Evolutionary conservation across 768 basidiomycete species (phyloP).

Genomic region (Pholiota conissans): DNA sequence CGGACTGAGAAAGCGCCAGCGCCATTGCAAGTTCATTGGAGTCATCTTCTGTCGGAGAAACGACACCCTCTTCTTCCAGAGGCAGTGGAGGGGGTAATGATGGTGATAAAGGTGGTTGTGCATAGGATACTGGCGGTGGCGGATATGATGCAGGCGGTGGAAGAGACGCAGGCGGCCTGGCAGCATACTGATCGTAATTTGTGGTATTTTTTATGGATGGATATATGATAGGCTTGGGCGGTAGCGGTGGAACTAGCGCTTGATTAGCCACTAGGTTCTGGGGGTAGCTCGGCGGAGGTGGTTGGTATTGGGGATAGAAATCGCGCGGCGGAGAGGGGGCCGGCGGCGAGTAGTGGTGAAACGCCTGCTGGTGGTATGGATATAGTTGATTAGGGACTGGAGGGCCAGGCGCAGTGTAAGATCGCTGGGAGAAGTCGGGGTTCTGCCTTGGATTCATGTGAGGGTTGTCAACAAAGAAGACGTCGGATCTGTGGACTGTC

Average conservation of each 20-base stretch:
- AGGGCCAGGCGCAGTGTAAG: conserved; percentile 6
- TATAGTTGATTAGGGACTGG: conserved; percentile 27
- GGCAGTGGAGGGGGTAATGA: conserved; percentile 12
- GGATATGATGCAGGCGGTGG: neutral
- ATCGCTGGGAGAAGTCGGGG: neutral
- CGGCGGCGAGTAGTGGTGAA: conserved; percentile 27
- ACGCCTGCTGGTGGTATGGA: conserved; percentile 31
- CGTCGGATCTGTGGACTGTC: conserved; percentile 31
- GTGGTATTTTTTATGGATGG: conserved; percentile 15
- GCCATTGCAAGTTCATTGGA: conserved; percentile 48
- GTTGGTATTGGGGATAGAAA: conserved; percentile 13
- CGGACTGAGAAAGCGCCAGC: conserved; percentile 50
- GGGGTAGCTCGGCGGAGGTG: conserved; percentile 8
- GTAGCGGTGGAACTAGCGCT: conserved; percentile 15
- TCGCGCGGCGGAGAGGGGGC: conserved; percentile 22
- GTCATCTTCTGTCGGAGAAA: conserved; percentile 24
- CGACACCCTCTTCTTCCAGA: conserved; percentile 9
- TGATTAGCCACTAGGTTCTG: neutral
- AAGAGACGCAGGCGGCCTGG: neutral
- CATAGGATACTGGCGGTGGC: conserved; percentile 10
- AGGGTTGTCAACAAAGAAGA: conserved; percentile 26
- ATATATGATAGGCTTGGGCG: conserved; percentile 22
- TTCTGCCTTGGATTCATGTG: conserved; percentile 15
- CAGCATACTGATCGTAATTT: neutral
- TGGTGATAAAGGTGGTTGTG: conserved; percentile 14